Percentiles rank a stretch among this genome's conserved stretches.
phyloP scores from a whole-genome alignment of 371 early-diverging fungal genomes.

The Haplosporangium sp. region DNA sequence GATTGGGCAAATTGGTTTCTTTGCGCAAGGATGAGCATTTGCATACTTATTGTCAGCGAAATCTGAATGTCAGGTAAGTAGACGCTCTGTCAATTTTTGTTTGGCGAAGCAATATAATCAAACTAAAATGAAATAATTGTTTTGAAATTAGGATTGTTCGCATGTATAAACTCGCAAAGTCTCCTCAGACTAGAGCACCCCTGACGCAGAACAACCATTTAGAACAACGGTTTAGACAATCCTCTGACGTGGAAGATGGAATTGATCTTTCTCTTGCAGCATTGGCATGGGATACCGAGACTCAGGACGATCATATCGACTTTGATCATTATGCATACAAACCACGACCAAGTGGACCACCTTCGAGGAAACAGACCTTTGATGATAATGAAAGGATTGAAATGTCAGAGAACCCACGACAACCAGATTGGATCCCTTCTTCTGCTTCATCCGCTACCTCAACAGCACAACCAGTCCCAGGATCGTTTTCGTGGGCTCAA shows the following conservation, averaged over 20 bases:
- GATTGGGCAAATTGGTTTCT: slow-evolving; percentile 30
- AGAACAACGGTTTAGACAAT: slow-evolving; percentile 31
- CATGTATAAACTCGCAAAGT: slow-evolving; percentile 37
- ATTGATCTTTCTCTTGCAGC: slow-evolving; percentile 40
- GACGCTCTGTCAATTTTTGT: neutral
- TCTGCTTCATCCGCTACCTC: neutral
- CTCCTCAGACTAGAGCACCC: slow-evolving; percentile 38
- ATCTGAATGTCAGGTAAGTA: slow-evolving; percentile 48
- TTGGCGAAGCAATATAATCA: neutral
- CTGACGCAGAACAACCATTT: slow-evolving; percentile 36
- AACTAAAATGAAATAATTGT: neutral
- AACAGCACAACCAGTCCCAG: slow-evolving; percentile 15
- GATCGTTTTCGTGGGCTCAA: slow-evolving; percentile 44
- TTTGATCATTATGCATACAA: slow-evolving; percentile 51
- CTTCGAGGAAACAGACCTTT: slow-evolving; percentile 7
- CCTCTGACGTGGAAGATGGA: slow-evolving; percentile 22
- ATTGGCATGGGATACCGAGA: slow-evolving; percentile 54
- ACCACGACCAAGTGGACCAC: slow-evolving; percentile 38
- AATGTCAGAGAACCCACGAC: slow-evolving; percentile 32
- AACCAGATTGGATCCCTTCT: neutral
- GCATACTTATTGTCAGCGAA: slow-evolving; percentile 50
- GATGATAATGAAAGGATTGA: slow-evolving; percentile 26
- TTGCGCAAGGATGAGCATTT: slow-evolving; percentile 50
- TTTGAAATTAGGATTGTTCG: slow-evolving; percentile 33
- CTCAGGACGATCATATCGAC: slow-evolving; percentile 43